Percentiles rank a stretch among this genome's conserved stretches.
phyloP scores from a whole-genome alignment of 768 basidiomycete species.

The Tricholomella constricta region DNA sequence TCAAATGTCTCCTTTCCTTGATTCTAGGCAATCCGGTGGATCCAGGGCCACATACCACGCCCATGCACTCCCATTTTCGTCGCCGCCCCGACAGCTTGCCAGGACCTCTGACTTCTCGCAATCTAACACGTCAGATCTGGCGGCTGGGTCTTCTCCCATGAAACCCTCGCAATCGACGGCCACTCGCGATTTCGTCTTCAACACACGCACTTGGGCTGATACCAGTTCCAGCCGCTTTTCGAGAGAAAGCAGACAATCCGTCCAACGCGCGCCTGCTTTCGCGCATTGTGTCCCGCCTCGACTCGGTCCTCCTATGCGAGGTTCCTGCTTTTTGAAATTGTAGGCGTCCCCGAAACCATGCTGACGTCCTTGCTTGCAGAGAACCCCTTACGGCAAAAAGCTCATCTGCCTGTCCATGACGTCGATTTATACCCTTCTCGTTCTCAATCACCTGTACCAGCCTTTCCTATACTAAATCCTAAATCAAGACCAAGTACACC shows the following conservation, averaged over 20 bases:
- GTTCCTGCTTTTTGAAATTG: neutral
- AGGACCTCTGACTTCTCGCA: neutral
- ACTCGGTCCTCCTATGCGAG: slow-evolving; percentile 2
- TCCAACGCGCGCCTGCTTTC: neutral
- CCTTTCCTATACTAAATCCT: neutral
- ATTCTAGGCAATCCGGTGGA: too few relatives aligned
- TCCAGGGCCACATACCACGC: neutral
- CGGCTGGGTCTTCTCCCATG: slow-evolving; percentile 1
- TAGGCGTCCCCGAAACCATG: neutral
- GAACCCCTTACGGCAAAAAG: neutral
- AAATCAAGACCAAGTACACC: neutral
- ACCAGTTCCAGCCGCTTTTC: neutral
- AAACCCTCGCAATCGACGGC: neutral
- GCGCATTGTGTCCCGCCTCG: neutral
- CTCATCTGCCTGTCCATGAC: neutral
- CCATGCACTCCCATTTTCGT: slow-evolving; percentile 1
- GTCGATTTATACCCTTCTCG: neutral
- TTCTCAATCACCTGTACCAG: neutral
- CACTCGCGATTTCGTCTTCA: neutral
- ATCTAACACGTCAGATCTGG: neutral
- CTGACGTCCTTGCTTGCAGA: neutral
- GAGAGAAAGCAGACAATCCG: neutral
- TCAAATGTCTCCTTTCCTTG: neutral
- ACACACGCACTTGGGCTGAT: neutral
- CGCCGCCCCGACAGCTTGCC: neutral